Evolutionary conservation across 2,329 filamentous ascomycete genomes (phyloP), one percentile per base, ranked within the genome.

Genomic region (Seiridium cupressi): DNA sequence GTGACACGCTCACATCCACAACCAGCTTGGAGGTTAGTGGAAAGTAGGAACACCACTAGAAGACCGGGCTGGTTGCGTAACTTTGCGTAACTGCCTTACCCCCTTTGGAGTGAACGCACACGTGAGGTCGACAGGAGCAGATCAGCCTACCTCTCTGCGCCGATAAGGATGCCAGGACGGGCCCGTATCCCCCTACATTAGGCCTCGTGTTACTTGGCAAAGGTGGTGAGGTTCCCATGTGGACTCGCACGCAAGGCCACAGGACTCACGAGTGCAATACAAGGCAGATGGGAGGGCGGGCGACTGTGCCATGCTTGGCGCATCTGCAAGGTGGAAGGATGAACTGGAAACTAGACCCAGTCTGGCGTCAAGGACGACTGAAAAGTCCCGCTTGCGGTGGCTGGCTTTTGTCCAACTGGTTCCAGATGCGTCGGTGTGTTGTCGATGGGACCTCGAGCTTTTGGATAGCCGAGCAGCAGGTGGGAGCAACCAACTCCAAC

Each of bases 181-280:
- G n/a, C 36, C 40, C 44, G 51, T 44, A 4, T 40, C 31, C 40
- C 51, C 42, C 40, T 32, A 35, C 40, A 5, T 46, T 57, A 31
- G 54, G 10, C n/a, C 32, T 57, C 54, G 54, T 57, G 54, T 47
- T 55, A 44, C 36, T 55, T 55, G 49, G 49, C 49, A 51, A 35
- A 4, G 35, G 18, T 13, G 4, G 13, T 35, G 38, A 34, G 49
- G 34, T 51, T 51, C 49, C 49, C 35, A 35, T 38, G 49, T 32
- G 32, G 49, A 51, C 49, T 11, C 10, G 13, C 49, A 51, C 18
- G 31, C 49, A 35, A 38, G 49, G 49, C 31, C 49, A 51, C 34
- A 51, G n/a, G 49, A 51, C 49, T 36, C 34, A n/a, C 18, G 49
- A 11, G 38, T 32, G n/a, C 47, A 49, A 49, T 32, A 49, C 49